phyloP scores from a whole-genome alignment of 192 early-diverging fungal species.

The Podila minutissima region DNA sequence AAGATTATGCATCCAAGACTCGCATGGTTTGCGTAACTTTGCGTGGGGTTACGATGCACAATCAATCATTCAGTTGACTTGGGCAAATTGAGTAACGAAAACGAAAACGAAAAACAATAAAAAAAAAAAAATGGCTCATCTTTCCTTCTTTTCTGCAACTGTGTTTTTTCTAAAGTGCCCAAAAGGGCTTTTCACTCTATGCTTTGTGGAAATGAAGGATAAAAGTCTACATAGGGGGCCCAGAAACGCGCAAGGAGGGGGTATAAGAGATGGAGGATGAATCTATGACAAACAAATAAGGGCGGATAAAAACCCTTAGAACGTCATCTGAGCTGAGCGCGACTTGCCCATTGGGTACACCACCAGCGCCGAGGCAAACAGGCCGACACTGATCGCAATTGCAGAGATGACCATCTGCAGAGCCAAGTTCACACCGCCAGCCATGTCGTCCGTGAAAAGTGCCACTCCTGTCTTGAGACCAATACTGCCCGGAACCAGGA shows the following conservation, averaged over 20 bases:
- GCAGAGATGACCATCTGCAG: slow-evolving; percentile 66
- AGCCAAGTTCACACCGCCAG: slow-evolving; percentile 59
- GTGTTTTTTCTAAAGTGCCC: no score
- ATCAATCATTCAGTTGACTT: not conserved
- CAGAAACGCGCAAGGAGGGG: no score
- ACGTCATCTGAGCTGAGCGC: slow-evolving; percentile 58
- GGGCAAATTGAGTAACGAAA: not conserved
- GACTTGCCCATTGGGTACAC: slow-evolving; percentile 65
- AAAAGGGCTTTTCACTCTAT: not conserved
- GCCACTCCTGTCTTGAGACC: slow-evolving; percentile 71
- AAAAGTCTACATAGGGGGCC: not conserved
- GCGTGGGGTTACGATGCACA: no score
- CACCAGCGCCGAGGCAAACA: slow-evolving; percentile 74
- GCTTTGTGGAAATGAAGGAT: not conserved
- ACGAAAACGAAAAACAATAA: no score
- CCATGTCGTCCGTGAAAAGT: slow-evolving; percentile 66
- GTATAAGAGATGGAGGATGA: no score
- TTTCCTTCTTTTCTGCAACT: not conserved
- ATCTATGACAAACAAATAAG: not conserved
- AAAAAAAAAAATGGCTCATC: not conserved
- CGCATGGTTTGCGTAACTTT: no score
- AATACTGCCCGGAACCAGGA: slow-evolving; percentile 82
- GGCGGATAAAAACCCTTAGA: slow-evolving; percentile 25
- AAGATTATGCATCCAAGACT: not conserved
- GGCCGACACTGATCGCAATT: slow-evolving; percentile 73